Conservation (phyloP, 805 yeast genomes). For the Teunomyces gatunensis region DNA sequence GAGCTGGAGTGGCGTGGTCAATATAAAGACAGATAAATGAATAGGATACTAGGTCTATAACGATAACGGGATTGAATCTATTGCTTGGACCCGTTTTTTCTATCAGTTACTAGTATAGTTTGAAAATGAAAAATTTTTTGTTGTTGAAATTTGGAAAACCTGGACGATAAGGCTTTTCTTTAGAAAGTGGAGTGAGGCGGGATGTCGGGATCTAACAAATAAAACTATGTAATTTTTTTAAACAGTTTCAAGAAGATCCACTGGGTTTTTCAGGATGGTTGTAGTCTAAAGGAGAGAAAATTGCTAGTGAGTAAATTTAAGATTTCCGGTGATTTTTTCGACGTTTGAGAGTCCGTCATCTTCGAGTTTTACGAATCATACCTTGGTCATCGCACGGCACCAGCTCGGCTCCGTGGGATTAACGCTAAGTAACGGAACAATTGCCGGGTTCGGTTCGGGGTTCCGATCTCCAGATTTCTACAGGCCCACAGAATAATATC, state of each 20-base stretch:
- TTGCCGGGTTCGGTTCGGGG: background rate
- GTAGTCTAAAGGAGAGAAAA: background rate
- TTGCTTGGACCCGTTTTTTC: background rate
- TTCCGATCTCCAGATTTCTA: background rate
- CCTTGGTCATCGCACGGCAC: constrained; percentile 1
- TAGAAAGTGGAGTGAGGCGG: background rate
- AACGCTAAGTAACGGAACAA: background rate
- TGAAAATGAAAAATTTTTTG: constrained; percentile 2
- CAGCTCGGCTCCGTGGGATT: constrained; percentile 1
- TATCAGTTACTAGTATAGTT: background rate
- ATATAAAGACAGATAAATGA: background rate
- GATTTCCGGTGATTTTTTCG: constrained; percentile 2
- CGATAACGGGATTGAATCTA: background rate
- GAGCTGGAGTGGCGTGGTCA: too few relatives aligned
- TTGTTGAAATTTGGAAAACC: background rate
- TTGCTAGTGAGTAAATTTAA: background rate
- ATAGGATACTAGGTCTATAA: background rate
- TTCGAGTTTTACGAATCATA: background rate
- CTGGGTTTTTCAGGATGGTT: too few relatives aligned
- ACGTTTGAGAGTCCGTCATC: background rate
- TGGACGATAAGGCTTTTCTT: background rate
- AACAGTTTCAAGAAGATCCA: too few relatives aligned
- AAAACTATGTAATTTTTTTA: too few relatives aligned
- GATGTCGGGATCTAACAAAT: too few relatives aligned
- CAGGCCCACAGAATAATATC: background rate